phyloP scores from a whole-genome alignment of 495 filamentous ascomycete genomes.

The Penicilliopsis zonata region DNA sequence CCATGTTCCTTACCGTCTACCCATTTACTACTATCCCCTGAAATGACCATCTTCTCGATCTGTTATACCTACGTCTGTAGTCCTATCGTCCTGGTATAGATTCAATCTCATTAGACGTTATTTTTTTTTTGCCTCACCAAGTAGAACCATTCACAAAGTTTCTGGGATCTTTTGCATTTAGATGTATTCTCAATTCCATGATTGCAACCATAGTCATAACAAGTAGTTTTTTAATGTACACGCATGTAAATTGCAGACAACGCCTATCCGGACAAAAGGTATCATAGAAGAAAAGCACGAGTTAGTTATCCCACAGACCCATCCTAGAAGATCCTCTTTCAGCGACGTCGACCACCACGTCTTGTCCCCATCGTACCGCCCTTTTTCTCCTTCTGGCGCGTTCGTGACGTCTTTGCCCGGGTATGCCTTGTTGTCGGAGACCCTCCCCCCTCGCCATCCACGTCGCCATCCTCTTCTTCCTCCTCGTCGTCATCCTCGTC shows the following conservation, averaged over 20 bases:
- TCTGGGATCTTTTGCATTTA: too few relatives aligned
- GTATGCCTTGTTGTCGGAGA: slow-evolving; percentile 26
- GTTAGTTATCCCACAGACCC: neutral
- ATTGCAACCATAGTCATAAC: too few relatives aligned
- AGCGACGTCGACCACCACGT: slow-evolving; percentile 26
- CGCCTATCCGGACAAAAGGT: too few relatives aligned
- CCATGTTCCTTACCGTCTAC: slow-evolving; percentile 23
- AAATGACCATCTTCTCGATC: slow-evolving; percentile 33
- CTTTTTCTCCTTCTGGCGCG: slow-evolving; percentile 27
- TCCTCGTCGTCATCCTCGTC: too few relatives aligned
- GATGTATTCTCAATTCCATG: too few relatives aligned
- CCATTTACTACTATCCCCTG: slow-evolving; percentile 24
- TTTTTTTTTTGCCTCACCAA: neutral
- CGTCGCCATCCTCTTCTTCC: slow-evolving; percentile 27
- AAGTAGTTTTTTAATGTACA: too few relatives aligned
- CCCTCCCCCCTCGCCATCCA: slow-evolving; percentile 23
- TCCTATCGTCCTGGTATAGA: slow-evolving; percentile 6
- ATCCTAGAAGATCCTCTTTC: slow-evolving; percentile 1
- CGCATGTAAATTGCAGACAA: too few relatives aligned
- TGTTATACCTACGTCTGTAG: slow-evolving; percentile 25
- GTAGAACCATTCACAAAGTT: too few relatives aligned
- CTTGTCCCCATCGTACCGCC: slow-evolving; percentile 18
- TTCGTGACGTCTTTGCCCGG: slow-evolving; percentile 23
- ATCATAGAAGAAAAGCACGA: neutral
- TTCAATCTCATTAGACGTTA: slow-evolving; percentile 1